Percentiles rank a stretch among this genome's conserved stretches.
Conservation (phyloP, 768 basidiomycete genomes). For the Termitomyces sp. region DNA sequence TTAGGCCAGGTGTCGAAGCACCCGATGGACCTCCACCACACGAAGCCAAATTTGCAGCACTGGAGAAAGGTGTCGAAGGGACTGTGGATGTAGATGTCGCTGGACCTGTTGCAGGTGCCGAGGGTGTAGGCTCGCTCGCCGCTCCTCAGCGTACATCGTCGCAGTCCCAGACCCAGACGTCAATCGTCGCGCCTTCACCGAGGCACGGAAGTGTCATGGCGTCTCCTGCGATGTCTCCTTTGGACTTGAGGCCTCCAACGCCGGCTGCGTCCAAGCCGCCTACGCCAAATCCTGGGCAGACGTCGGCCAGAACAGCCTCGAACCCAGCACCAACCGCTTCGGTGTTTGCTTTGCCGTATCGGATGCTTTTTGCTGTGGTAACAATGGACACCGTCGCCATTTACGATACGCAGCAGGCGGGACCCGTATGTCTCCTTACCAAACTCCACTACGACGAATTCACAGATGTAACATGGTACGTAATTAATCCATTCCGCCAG, state of each 20-base stretch:
- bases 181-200: conserved; percentile 47
- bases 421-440: conserved; percentile 86
- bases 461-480: conserved; percentile 94
- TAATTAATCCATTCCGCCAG: background rate
- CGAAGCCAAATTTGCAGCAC: conserved; percentile 42
- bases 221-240: conserved; percentile 56
- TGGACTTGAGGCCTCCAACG: conserved; percentile 52
- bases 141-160: conserved; percentile 30
- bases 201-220: conserved; percentile 27
- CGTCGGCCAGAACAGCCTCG: conserved; percentile 8
- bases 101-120: conserved; percentile 29
- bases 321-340: conserved; percentile 38
- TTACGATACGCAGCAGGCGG: conserved; percentile 95
- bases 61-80: conserved; percentile 66
- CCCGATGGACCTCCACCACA: conserved; percentile 18
- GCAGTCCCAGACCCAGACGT: conserved; percentile 16
- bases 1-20: conserved; percentile 56
- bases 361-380: conserved; percentile 92
- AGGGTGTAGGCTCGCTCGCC: conserved; percentile 17
- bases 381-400: conserved; percentile 95
- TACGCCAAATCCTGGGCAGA: conserved; percentile 36
- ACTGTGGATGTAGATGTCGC: conserved; percentile 55
- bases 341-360: conserved; percentile 86
- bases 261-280: conserved; percentile 55
- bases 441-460: conserved; percentile 98